These are phyloP conservation scores for Maudiozyma turicensis DNA, from an alignment of 805 yeast genomes.

Conservation along the genomic window DNA sequence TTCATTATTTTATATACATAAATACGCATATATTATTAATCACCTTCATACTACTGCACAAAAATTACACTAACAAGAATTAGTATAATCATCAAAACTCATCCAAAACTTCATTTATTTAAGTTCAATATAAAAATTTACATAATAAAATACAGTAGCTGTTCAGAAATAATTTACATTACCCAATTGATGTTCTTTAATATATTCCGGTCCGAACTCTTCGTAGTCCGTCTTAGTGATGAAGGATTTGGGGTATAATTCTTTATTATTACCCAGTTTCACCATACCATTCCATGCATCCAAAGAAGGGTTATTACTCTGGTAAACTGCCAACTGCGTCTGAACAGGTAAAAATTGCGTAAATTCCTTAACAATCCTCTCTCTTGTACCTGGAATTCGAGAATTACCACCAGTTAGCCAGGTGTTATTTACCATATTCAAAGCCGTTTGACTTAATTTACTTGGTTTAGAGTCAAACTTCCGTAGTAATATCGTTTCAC, in stretches of 20 bases:
- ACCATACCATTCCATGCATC: constrained; percentile 97
- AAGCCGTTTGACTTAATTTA: constrained; percentile 27
- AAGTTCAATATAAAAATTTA: too few species aligned
- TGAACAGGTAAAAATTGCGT: constrained; percentile 61
- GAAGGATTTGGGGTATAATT: constrained; percentile 35
- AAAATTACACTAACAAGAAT: too few species aligned
- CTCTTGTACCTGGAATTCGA: constrained; percentile 50
- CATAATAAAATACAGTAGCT: constrained; percentile 2
- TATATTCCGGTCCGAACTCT: constrained; percentile 83
- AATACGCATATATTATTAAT: not conserved
- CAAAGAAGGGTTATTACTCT: constrained; percentile 55
- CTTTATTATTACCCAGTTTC: constrained; percentile 51
- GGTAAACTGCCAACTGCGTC: constrained; percentile 47
- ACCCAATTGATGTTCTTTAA: constrained; percentile 78
- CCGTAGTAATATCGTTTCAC: constrained; percentile 53
- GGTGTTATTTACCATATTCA: constrained; percentile 41
- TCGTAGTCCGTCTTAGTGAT: constrained; percentile 67
- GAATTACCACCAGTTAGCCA: constrained; percentile 85
- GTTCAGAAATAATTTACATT: constrained; percentile 31
- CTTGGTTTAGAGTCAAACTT: constrained; percentile 50
- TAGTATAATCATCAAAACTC: too few species aligned
- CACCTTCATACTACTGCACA: not conserved
- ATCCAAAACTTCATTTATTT: too few species aligned
- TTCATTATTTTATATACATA: not conserved
- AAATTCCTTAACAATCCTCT: constrained; percentile 62